Base-by-base conservation (phyloP, 768 basidiomycete species). In the Asterophora lycoperdoides region DNA sequence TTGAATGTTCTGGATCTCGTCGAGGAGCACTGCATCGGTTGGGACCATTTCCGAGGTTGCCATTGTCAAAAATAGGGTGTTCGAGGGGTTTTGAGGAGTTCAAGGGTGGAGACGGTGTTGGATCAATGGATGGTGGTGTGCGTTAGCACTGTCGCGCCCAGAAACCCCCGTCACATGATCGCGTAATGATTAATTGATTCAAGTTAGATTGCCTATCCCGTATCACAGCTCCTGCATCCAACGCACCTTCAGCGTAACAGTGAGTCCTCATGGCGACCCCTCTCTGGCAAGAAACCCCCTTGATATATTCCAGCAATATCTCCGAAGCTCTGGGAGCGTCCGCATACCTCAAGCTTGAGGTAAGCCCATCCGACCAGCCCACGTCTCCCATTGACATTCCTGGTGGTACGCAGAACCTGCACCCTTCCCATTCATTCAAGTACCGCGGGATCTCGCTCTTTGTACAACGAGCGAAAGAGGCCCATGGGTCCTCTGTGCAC, bases 361-460 rank as follows among this genome's bases (percentile, higher is more conserved):
- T 85, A 49, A 57, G 1, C 29, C 17, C 19, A 10, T 29, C 9
- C 11, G n/a, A n/a, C n/a, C n/a, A 26, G 5, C 36, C 37, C 14
- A 23, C 26, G 4, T 1, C 1, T 13, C 18, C 6, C 9, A 20
- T 4, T 15, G 34, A 28, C 26, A 23, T 23, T 3, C 6, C 15
- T 7, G 8, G n/a, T 28, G 36, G 13, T 34, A 11, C 36, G 18
- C 30, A 89, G 88, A 86, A 78, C 52, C 68, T 89, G 1, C 88
- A 90, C 48, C 83, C 82, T 0, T 77, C 79, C 0, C 74, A 84
- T 53, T 89, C 87, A 2, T 90, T 86, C 78, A 90, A 91, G 60
- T 83, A 77, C 57, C 75, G 88, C 17, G 86, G 86, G 5, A 72
- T 89, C 29, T 83, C 84, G 15, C 71, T 74, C 50, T 83, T 85